Percentiles rank a stretch among this genome's conserved stretches.
Conservation (phyloP, 2,329 filamentous ascomycete genomes). For the Nemania diffusa region DNA sequence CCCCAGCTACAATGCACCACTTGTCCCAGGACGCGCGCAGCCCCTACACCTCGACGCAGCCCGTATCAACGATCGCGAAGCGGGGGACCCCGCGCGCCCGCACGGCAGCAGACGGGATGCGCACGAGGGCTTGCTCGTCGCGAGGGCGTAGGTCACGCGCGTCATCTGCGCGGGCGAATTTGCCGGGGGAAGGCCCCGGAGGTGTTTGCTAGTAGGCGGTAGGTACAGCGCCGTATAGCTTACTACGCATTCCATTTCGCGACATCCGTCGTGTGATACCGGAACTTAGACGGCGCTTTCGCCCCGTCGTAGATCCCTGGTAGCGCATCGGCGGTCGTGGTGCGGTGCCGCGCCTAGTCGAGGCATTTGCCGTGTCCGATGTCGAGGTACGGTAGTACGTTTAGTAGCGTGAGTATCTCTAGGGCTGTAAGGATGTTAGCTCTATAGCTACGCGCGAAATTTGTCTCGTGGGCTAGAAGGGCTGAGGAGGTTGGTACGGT, state of each 20-base stretch:
- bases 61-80: constrained; percentile 19
- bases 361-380: constrained; percentile 19
- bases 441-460: constrained; percentile 11
- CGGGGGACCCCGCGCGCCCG: not conserved
- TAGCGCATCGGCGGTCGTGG: constrained; percentile 7
- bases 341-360: constrained; percentile 17
- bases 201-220: not conserved
- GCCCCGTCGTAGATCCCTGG: not conserved
- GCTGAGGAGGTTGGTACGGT: not conserved
- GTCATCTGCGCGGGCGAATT: constrained; percentile 18
- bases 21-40: constrained; percentile 19
- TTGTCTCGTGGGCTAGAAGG: not conserved
- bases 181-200: constrained; percentile 14
- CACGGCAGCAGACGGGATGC: not conserved
- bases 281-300: not conserved
- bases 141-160: constrained; percentile 6
- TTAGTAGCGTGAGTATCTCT: not conserved
- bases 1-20: constrained; percentile 18
- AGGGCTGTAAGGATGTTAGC: constrained; percentile 14
- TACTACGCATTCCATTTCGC: constrained; percentile 18
- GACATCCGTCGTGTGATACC: constrained; percentile 13
- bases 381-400: constrained; percentile 11
- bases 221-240: not conserved
- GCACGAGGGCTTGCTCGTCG: constrained; percentile 9
- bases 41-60: constrained; percentile 16